These are phyloP conservation scores for Gracilaria vermiculophylla DNA, from an alignment of 23 red algal genomes.

Conservation along the genomic window DNA sequence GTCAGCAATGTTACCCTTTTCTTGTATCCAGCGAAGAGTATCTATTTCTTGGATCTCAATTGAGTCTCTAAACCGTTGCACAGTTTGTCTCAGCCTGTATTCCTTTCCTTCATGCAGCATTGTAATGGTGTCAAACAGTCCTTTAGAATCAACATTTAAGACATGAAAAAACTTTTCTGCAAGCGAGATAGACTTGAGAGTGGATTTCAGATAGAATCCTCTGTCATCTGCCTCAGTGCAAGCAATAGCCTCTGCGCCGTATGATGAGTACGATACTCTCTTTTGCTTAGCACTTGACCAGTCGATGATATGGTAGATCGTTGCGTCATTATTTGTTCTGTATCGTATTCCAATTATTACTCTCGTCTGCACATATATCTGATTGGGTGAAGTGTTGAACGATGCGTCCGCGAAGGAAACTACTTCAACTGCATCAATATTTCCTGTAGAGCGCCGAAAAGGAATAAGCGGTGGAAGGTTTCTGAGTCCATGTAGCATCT, in stretches of 20 bases:
- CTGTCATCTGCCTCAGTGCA: conserved; percentile 35
- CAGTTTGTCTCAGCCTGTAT: conserved; percentile 5
- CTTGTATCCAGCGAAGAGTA: conserved; percentile 10
- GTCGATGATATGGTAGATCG: conserved; percentile 24
- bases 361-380: not conserved
- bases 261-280: conserved; percentile 29
- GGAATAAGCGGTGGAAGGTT: not conserved
- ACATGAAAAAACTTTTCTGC: conserved; percentile 19
- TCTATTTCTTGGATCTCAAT: conserved; percentile 3
- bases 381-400: not conserved
- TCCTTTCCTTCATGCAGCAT: conserved; percentile 45
- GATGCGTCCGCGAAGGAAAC: conserved; percentile 28
- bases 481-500: not conserved
- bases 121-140: conserved; percentile 28
- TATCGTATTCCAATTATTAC: conserved; percentile 18
- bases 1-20: conserved; percentile 2
- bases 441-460: not conserved
- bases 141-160: conserved; percentile 41
- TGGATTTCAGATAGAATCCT: not conserved
- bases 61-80: conserved; percentile 15
- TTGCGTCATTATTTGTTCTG: not conserved
- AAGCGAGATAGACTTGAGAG: conserved; percentile 13
- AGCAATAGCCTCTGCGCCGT: conserved; percentile 7
- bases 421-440: not conserved
- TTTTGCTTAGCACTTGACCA: conserved; percentile 35